Evolutionary conservation across 768 basidiomycete species (phyloP), one percentile per base, ranked within the genome.

Genomic region (Trametes cubensis): DNA sequence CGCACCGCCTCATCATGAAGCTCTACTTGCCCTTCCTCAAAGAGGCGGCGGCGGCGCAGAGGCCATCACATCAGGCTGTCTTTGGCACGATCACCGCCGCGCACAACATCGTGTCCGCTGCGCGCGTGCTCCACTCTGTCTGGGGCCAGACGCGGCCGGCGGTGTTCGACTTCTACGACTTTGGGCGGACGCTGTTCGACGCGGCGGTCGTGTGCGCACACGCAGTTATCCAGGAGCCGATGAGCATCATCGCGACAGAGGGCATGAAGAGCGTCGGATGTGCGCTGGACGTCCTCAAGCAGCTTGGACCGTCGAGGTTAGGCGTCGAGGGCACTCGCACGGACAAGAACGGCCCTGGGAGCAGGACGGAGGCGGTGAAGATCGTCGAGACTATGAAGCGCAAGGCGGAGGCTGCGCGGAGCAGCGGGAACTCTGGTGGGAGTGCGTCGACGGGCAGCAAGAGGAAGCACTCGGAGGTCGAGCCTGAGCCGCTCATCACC

Each of bases 21-120:
- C 75, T 84, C 6, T 91, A 87, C 70, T 69, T 85, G n/a, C 90
- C 90, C 0, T 89, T 90, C 73, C 72, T 90, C 62, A 73, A 72
- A 65, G 64, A 67, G 44, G 63, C 48, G 67, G 69, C 57, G 55
- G 70, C 55, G 58, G 66, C 67, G 62, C 59, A 73, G 55, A 69
- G 74, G 57, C 70, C 77, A 13, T 76, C 78, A 56, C 80, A 80
- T 58, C 83, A 85, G 61, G 86, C 85, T 1, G 78, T 81, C 15
- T 78, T 82, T 40, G 83, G 85, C 38, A 81, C 81, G 30, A 77
- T 89, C 42, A 83, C 81, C 55, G 89, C 91, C 1, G 88, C 89
- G 11, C 88, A 90, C 67, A 72, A 74, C 2, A 81, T 91, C 59
- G 77, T 91, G 39, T 79, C 79, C 59, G 83, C 87, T 0, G 76